phyloP scores from a whole-genome alignment of 106 monocot species.

The Phalaenopsis aphrodite region DNA sequence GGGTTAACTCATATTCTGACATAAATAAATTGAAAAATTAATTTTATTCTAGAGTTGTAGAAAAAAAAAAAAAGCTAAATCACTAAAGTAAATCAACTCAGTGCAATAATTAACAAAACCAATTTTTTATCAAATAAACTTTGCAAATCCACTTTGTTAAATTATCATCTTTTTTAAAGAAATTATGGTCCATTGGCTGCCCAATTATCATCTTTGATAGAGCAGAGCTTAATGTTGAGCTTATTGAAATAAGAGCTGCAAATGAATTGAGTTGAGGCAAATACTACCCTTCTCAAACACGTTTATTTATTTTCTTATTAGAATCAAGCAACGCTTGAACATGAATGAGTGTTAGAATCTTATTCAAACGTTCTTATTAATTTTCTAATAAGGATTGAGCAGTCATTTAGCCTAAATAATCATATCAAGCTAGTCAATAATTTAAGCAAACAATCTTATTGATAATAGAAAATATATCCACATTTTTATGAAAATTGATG shows the following conservation, averaged over 20 bases:
- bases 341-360: too few relatives aligned
- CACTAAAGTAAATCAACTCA: not conserved
- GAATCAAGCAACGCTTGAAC: too few relatives aligned
- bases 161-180: not conserved
- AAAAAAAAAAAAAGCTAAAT: not conserved
- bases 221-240: not conserved
- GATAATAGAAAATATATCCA: too few relatives aligned
- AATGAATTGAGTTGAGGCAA: too few relatives aligned
- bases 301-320: too few relatives aligned
- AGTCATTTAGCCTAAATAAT: too few relatives aligned
- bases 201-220: not conserved
- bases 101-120: not conserved
- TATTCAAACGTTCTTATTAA: too few relatives aligned
- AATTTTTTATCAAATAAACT: not conserved
- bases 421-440: too few relatives aligned
- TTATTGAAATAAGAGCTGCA: not conserved
- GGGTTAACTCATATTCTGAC: conserved; percentile 69
- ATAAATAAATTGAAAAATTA: conserved; percentile 1
- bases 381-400: too few relatives aligned
- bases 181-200: not conserved
- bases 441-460: too few relatives aligned
- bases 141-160: not conserved
- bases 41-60: not conserved
- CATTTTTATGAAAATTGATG: too few relatives aligned
- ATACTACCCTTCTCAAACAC: too few relatives aligned